Base-by-base conservation (phyloP, 2,329 filamentous ascomycete species). In the Aspergillus flavus region DNA sequence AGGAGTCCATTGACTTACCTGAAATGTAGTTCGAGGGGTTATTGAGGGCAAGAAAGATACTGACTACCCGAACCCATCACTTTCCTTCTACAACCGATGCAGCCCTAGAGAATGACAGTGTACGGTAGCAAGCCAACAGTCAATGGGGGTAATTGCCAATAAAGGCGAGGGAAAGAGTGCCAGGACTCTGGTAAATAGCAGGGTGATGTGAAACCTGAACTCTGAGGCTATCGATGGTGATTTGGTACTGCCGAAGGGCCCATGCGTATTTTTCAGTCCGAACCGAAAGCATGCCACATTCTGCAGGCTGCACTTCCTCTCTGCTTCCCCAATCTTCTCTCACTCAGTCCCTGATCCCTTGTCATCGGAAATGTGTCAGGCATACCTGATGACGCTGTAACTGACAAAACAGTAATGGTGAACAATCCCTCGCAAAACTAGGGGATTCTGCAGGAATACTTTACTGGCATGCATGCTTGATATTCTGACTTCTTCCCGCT, bases 181-280 rank as follows among this genome's bases (percentile, higher is more conserved):
- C 21, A 55, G 52, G 57, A 39, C 23, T 48, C n/a, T 19, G 57
- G 34, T 28, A 16, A 41, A 59, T 16, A 2, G 48, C 11, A 54
- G 19, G 32, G 48, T 45, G 21, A 21, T 14, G 45, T 48, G 45
- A 48, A 50, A 59, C 16, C 46, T 36, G 48, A 59, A 43, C 32
- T 36, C 28, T 36, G 52, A 54, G 52, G 30, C 52, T 36, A 54
- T 36, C 32, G 52, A 34, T 4, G 10, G 28, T 23, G 32, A 39
- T 36, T 55, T 39, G 52, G 52, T 41, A 39, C 34, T 23, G 28
- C 19, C 32, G 46, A 48, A 28, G 28, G 57, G 32, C 56, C 59
- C 52, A 55, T n/a, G 62, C 62, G 62, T 64, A 64, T 58, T 61
- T 64, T 52, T 58, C 62, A 64, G 62, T 61, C 62, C 62, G 59